Evolutionary conservation across 2,329 filamentous ascomycete genomes (phyloP).

Genomic region (Botrytis medusae): DNA sequence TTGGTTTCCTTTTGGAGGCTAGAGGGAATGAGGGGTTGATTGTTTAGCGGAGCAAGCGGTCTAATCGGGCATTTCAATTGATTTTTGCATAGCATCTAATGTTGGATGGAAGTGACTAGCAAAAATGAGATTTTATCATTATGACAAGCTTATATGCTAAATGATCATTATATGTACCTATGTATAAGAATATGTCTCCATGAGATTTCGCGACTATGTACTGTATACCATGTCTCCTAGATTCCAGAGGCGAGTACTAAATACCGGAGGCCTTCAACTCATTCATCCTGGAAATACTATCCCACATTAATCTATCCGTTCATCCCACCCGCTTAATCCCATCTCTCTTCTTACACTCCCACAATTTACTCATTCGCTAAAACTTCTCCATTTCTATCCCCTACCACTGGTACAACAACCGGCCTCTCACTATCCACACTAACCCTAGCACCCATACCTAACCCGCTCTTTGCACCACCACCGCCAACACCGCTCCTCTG

Average conservation of each 20-base stretch:
- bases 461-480: neutral
- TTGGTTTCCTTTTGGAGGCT: neutral
- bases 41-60: neutral
- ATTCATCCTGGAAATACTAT: neutral
- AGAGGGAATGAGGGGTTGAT: too few species aligned
- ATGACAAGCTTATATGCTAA: neutral
- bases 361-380: neutral
- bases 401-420: neutral
- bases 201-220: neutral
- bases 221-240: neutral
- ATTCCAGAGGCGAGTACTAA: neutral
- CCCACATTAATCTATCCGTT: neutral
- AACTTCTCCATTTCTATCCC: neutral
- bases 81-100: neutral
- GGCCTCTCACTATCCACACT: neutral
- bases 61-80: neutral
- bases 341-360: too few species aligned
- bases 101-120: too few species aligned
- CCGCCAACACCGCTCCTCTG: neutral
- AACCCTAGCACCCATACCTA: neutral
- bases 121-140: too few species aligned
- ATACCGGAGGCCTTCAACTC: neutral
- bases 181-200: neutral
- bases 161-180: neutral
- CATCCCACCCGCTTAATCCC: neutral